Evolutionary conservation across 78 protist genomes (phyloP).

Genomic region (Mastigamoeba balamuthi): DNA sequence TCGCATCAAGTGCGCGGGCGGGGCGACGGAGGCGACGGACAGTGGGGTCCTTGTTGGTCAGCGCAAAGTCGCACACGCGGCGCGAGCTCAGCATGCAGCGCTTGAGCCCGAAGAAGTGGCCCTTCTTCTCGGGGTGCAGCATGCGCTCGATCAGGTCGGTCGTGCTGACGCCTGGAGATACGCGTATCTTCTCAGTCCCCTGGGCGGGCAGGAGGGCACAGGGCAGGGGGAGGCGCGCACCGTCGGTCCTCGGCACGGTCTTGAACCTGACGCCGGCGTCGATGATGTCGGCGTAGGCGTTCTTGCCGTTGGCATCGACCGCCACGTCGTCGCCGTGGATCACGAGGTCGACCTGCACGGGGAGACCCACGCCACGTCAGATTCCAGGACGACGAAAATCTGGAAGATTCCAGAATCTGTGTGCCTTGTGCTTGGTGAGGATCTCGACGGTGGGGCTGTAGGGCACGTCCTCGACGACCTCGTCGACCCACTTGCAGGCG

Average conservation of each 20-base stretch:
- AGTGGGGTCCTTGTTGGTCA: background rate
- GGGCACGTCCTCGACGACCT: constrained; percentile 84
- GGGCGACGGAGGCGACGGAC: background rate
- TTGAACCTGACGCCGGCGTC: constrained; percentile 54
- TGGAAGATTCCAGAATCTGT: no score
- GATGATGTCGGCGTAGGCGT: constrained; percentile 71
- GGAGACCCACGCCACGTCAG: no score
- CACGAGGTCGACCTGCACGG: constrained; percentile 25
- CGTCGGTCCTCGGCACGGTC: background rate
- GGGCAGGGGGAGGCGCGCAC: background rate
- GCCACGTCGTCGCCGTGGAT: constrained; percentile 77
- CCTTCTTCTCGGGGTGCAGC: constrained; percentile 30
- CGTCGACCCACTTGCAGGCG: constrained; percentile 93
- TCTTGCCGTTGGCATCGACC: constrained; percentile 60
- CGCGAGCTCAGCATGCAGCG: background rate
- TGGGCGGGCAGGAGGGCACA: no score
- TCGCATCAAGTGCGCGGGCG: no score
- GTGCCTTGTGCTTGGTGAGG: constrained; percentile 34
- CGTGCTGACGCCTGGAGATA: constrained; percentile 84
- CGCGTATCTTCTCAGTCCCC: no score
- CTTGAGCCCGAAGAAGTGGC: background rate
- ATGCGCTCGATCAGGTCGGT: constrained; percentile 90
- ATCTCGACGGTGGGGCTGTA: constrained; percentile 32
- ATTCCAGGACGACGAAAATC: no score
- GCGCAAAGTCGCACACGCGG: background rate